These are phyloP conservation scores for Drechslerella dactyloides DNA, from an alignment of 2,329 filamentous ascomycete genomes.

Conservation along the genomic window DNA sequence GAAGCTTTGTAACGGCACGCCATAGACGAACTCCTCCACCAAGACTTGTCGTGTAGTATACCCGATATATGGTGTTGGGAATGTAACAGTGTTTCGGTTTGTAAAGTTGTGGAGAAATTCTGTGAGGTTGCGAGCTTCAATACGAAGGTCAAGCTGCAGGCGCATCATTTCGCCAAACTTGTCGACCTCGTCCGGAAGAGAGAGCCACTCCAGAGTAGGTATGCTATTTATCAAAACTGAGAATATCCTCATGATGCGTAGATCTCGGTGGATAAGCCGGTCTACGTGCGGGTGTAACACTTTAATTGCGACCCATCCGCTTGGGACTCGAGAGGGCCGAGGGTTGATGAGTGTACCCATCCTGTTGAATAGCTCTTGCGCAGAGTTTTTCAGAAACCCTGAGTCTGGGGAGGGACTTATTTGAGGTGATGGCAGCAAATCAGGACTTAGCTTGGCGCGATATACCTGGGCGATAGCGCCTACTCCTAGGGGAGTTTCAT, in stretches of 20 bases:
- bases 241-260: constrained; percentile 93
- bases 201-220: constrained; percentile 96
- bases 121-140: constrained; percentile 87
- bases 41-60: constrained; percentile 92
- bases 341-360: constrained; percentile 87
- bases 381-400: constrained; percentile 21
- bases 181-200: constrained; percentile 87
- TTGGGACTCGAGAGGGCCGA: constrained; percentile 82
- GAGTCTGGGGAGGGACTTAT: not conserved
- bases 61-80: constrained; percentile 89
- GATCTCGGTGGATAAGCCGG: constrained; percentile 83
- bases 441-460: constrained; percentile 85
- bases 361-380: constrained; percentile 69
- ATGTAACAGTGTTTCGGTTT: constrained; percentile 89
- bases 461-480: constrained; percentile 98
- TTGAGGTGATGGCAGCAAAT: constrained; percentile 68
- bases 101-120: constrained; percentile 91
- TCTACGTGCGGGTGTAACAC: constrained; percentile 93
- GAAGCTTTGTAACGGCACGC: constrained; percentile 88
- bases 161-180: constrained; percentile 99
- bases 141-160: constrained; percentile 91
- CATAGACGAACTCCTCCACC: constrained; percentile 94
- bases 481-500: constrained; percentile 86
- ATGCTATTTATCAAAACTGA: constrained; percentile 81
- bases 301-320: constrained; percentile 91